A percentile compares a stretch with the other conserved stretches of the same genome.
These are phyloP conservation scores for Pythium rishiriense DNA, from an alignment of 352 stramenopile species.

Conservation along the genomic window DNA sequence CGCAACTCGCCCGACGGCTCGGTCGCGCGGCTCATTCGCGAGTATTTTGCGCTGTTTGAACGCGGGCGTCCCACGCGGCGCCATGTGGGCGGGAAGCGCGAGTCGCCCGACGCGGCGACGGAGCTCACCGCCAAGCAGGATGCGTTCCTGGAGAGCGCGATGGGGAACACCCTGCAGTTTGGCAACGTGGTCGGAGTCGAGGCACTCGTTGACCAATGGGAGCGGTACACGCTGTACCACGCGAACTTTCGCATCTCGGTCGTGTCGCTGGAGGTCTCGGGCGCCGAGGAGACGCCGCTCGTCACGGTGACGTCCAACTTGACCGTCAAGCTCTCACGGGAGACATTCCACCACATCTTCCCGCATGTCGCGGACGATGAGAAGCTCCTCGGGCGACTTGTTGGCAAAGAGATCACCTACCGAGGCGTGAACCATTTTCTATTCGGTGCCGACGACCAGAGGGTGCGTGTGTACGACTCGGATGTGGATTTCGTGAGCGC, in stretches of 20 bases:
- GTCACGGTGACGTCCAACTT: constrained; percentile 26
- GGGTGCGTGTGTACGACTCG: constrained; percentile 55
- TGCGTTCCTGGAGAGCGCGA: constrained; percentile 8
- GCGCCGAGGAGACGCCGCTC: constrained; percentile 21
- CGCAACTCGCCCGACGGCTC: constrained; percentile 18
- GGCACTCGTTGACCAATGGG: constrained; percentile 27
- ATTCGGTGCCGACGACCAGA: constrained; percentile 39
- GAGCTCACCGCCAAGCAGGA: constrained; percentile 17
- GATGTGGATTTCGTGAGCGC: constrained; percentile 62
- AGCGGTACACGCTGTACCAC: constrained; percentile 27
- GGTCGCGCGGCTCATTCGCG: constrained; percentile 30
- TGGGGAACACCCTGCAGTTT: constrained; percentile 19
- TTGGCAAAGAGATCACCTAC: constrained; percentile 53
- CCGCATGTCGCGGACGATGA: constrained; percentile 37
- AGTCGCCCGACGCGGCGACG: neutral
- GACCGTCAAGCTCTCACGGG: constrained; percentile 29
- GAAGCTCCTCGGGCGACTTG: constrained; percentile 40
- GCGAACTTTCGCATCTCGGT: constrained; percentile 24
- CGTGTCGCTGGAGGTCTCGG: constrained; percentile 22
- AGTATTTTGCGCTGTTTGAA: constrained; percentile 34
- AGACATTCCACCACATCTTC: constrained; percentile 38
- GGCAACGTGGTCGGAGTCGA: constrained; percentile 3
- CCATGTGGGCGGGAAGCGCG: constrained; percentile 13
- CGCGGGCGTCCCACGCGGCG: constrained; percentile 15
- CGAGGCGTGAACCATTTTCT: constrained; percentile 51